phyloP scores from a whole-genome alignment of 176 grass and related monocot genomes.

The Aegilops speltoides region DNA sequence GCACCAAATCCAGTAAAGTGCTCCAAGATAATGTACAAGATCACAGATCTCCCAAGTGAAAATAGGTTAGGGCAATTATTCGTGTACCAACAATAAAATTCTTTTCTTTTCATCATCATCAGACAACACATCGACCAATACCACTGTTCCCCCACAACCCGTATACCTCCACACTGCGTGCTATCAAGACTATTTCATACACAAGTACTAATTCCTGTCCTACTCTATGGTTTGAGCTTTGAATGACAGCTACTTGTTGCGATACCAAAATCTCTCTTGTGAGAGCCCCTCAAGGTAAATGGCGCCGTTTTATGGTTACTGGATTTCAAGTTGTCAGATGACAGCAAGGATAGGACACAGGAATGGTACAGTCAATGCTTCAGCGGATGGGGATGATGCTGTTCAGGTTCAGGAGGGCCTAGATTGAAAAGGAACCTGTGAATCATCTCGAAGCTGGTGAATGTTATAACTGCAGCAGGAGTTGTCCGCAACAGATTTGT shows the following conservation, averaged over 20 bases:
- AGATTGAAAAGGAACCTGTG: slow-evolving; percentile 69
- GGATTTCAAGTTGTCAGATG: slow-evolving; percentile 16
- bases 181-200: slow-evolving; percentile 42
- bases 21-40: neutral
- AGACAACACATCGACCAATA: neutral
- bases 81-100: neutral
- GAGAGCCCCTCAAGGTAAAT: slow-evolving; percentile 15
- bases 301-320: slow-evolving; percentile 10
- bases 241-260: slow-evolving; percentile 39
- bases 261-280: slow-evolving; percentile 29
- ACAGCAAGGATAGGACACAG: slow-evolving; percentile 34
- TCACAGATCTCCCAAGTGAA: neutral
- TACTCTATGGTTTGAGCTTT: slow-evolving; percentile 45
- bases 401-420: slow-evolving; percentile 53
- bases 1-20: neutral
- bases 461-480: slow-evolving; percentile 95
- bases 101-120: slow-evolving; percentile 39
- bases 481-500: slow-evolving; percentile 92
- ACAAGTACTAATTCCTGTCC: slow-evolving; percentile 39
- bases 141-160: neutral
- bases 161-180: slow-evolving; percentile 38
- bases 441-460: slow-evolving; percentile 99
- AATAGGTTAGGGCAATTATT: slow-evolving; percentile 6
- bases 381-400: slow-evolving; percentile 54
- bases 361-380: slow-evolving; percentile 45